These are phyloP conservation scores for Yamadazyma oceani DNA, from an alignment of 1,139 yeast species.

Conservation along the genomic window DNA sequence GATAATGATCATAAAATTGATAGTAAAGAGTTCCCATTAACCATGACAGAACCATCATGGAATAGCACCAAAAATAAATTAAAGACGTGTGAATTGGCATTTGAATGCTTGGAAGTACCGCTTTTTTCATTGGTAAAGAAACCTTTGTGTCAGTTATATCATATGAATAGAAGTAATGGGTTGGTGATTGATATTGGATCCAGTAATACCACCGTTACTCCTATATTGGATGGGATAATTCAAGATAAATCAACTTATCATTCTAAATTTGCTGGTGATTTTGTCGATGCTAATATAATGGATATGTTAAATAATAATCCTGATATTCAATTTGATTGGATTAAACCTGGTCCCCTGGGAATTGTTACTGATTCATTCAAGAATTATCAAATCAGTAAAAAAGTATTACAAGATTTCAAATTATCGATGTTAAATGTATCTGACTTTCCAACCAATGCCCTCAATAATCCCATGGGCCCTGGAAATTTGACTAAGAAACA, in stretches of 20 bases:
- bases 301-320: slow-evolving; percentile 35
- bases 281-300: slow-evolving; percentile 54
- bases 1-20: slow-evolving; percentile 43
- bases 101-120: slow-evolving; percentile 65
- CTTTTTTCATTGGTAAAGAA: slow-evolving; percentile 66
- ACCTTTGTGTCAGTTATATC: slow-evolving; percentile 68
- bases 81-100: slow-evolving; percentile 59
- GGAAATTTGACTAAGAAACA: slow-evolving; percentile 24
- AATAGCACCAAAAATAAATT: slow-evolving; percentile 52
- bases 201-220: slow-evolving; percentile 61
- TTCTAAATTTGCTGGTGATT: slow-evolving; percentile 71
- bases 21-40: slow-evolving; percentile 58
- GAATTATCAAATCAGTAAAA: slow-evolving; percentile 43
- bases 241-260: slow-evolving; percentile 59
- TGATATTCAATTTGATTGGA: slow-evolving; percentile 19
- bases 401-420: slow-evolving; percentile 51
- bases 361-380: slow-evolving; percentile 43
- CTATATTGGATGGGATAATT: slow-evolving; percentile 69
- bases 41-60: slow-evolving; percentile 67
- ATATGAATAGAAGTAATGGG: slow-evolving; percentile 67
- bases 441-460: slow-evolving; percentile 14
- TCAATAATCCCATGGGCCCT: background rate
- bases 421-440: slow-evolving; percentile 37
- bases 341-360: slow-evolving; percentile 26
- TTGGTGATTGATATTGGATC: slow-evolving; percentile 71